Evolutionary conservation across 2,329 filamentous ascomycete genomes (phyloP), one percentile per base, ranked within the genome.

Genomic region (Xylaria multiplex): DNA sequence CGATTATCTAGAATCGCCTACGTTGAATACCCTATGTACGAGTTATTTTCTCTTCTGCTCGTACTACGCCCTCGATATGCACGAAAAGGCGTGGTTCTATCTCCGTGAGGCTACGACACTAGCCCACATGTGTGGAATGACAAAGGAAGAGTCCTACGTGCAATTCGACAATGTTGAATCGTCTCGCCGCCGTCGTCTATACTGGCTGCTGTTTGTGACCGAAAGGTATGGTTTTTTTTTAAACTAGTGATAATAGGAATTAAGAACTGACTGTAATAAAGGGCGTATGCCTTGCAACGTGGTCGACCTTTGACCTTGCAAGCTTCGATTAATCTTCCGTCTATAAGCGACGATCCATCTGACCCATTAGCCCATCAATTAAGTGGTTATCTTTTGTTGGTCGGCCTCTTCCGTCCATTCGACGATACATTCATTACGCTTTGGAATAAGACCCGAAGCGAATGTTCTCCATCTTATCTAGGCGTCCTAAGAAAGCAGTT

Each of bases 41-140:
- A 93, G 90, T 60, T 93, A 92, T 78, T 93, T 95, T 76, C 77
- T 95, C 30, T 93, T 92, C 72, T 90, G 87, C 43, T 90, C 89
- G 64, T 88, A 90, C 76, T 90, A 91, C 67, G 90, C 88, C 43
- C 80, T 92, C 53, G 90, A 93, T 68, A 83, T 89, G 76, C 90
- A 93, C 76, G 88, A 91, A 68, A 89, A 89, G 76, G 91, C 91
- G 1, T 95, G 92, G 91, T 93, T 89, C 74, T 88, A 93, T 75
- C 81, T 95, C 9, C 88, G 91, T 30, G 92, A 96, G 78, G 90
- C 91, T 6, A 90, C 88, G 1, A 93, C 91, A 6, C 82, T 95
- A 77, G 83, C 86, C 32, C 84, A 88, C 71, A 85, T 90, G 72
- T 77, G 82, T 32, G 83, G 83, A 59, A 86, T 90, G 85, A 82